A percentile compares a stretch with the other conserved stretches of the same genome.
These are phyloP conservation scores for Eremochloa ophiuroides DNA, from an alignment of 176 grass and related monocot genomes.

Conservation along the genomic window DNA sequence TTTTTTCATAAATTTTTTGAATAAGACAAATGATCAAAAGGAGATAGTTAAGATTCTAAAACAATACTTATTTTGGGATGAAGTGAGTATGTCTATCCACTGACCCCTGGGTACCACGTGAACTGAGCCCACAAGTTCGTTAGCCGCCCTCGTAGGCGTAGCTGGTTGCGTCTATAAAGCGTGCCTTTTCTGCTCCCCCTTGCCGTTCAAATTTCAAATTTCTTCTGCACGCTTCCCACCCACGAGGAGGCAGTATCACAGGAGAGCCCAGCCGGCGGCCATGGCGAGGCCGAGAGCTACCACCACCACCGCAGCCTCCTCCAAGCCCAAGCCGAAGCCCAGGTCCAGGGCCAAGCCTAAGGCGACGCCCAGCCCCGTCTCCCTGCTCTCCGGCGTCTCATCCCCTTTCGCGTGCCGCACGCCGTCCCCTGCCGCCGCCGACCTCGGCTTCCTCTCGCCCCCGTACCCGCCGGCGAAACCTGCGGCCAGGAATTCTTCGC, in stretches of 20 bases:
- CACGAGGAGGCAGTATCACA: not conserved
- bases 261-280: not conserved
- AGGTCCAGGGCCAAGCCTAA: slow-evolving; percentile 28
- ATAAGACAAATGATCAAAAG: too few species aligned
- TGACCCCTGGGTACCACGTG: not conserved
- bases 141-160: not conserved
- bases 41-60: too few species aligned
- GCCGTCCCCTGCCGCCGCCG: not conserved
- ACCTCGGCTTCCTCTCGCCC: slow-evolving; percentile 29
- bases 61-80: too few species aligned
- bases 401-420: slow-evolving; percentile 8
- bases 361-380: slow-evolving; percentile 27
- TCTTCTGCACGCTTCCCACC: not conserved
- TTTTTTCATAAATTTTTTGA: too few species aligned
- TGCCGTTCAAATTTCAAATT: slow-evolving; percentile 15
- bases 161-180: not conserved
- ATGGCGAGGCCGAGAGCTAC: slow-evolving; percentile 31
- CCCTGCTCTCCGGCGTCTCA: slow-evolving; percentile 13
- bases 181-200: not conserved
- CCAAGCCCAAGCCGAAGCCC: slow-evolving; percentile 16
- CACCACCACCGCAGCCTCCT: not conserved
- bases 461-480: slow-evolving; percentile 4
- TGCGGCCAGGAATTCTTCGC: not conserved
- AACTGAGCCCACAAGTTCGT: too few species aligned
- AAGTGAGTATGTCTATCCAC: not conserved